Evolutionary conservation across 306 rosid species (phyloP).

Genomic region (Bauhinia variegata): DNA sequence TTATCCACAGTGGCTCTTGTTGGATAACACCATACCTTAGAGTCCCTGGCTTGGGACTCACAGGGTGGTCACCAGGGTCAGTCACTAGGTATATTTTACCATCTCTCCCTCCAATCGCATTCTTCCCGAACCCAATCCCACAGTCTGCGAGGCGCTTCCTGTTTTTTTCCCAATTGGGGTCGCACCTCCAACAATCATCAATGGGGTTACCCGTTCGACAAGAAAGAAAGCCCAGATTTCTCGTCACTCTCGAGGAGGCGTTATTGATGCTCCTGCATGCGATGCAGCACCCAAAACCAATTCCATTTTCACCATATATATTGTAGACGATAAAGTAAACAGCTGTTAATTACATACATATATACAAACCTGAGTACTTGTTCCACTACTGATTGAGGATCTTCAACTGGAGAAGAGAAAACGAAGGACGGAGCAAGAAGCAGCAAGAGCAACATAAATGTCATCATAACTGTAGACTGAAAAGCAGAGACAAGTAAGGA

Average conservation of each 20-base stretch:
- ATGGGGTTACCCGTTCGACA: slow-evolving; percentile 81
- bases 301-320: background rate
- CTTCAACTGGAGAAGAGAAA: slow-evolving; percentile 63
- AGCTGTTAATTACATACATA: background rate
- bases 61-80: slow-evolving; percentile 63
- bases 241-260: slow-evolving; percentile 52
- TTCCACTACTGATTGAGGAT: slow-evolving; percentile 64
- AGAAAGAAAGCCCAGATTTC: slow-evolving; percentile 70
- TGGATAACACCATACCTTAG: slow-evolving; percentile 76
- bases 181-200: slow-evolving; percentile 97
- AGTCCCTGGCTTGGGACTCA: slow-evolving; percentile 81
- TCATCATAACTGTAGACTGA: slow-evolving; percentile 49
- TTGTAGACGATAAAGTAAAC: no score
- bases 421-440: slow-evolving; percentile 46
- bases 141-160: slow-evolving; percentile 75
- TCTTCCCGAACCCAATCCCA: slow-evolving; percentile 80
- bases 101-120: slow-evolving; percentile 82
- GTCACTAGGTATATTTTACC: slow-evolving; percentile 80
- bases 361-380: slow-evolving; percentile 63
- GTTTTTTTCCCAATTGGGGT: slow-evolving; percentile 74
- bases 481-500: slow-evolving; percentile 33
- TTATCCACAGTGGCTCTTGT: slow-evolving; percentile 82
- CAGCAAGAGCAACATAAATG: slow-evolving; percentile 37
- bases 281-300: slow-evolving; percentile 1
- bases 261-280: slow-evolving; percentile 79